Percentiles rank a stretch among this genome's conserved stretches.
Conservation (phyloP, 352 stramenopile genomes). For the Pythium brassicae region DNA sequence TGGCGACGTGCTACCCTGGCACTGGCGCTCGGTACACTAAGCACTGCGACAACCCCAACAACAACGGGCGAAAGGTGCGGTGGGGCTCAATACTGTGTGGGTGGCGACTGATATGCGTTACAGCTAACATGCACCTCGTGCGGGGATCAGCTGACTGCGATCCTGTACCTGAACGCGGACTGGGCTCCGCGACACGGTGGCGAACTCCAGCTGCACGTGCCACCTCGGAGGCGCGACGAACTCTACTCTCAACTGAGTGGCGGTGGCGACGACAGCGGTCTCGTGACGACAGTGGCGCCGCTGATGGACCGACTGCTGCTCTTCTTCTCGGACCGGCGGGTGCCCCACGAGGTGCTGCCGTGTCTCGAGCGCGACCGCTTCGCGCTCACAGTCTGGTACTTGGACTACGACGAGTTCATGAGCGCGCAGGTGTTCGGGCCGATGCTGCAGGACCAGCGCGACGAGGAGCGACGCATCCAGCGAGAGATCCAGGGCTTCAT, state of each 20-base stretch:
- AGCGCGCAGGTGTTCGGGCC: constrained; percentile 29
- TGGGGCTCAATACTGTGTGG: no score
- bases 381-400: constrained; percentile 57
- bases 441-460: constrained; percentile 1
- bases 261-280: not conserved
- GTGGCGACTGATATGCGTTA: no score
- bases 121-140: no score
- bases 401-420: constrained; percentile 58
- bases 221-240: no score
- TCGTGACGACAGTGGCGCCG: constrained; percentile 1
- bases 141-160: constrained; percentile 41
- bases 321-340: constrained; percentile 42
- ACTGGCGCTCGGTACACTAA: constrained; percentile 32
- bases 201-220: constrained; percentile 25
- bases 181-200: constrained; percentile 29
- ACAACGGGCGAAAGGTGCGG: constrained; percentile 31
- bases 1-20: constrained; percentile 49
- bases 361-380: constrained; percentile 20
- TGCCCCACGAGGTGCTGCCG: constrained; percentile 41
- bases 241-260: no score
- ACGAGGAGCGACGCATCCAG: constrained; percentile 18
- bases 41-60: constrained; percentile 52
- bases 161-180: constrained; percentile 44
- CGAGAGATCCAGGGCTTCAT: constrained; percentile 21
- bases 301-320: constrained; percentile 24